Evolutionary conservation across 2,329 filamentous ascomycete genomes (phyloP).

Genomic region (Apiospora rasikravindrae): DNA sequence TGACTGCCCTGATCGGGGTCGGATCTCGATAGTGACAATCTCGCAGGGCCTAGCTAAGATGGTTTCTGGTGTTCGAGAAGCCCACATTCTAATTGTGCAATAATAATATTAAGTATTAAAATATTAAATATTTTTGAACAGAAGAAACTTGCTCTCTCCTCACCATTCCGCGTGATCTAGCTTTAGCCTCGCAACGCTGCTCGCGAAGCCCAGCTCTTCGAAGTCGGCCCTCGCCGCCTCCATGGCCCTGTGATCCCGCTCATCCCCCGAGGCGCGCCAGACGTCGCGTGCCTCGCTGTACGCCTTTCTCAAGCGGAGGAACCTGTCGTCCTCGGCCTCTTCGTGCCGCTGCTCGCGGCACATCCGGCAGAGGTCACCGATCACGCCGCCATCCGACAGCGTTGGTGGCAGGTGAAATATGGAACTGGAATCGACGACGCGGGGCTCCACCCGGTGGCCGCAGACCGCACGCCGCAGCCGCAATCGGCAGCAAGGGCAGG

Average conservation of each 20-base stretch:
- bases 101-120: background rate
- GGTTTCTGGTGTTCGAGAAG: background rate
- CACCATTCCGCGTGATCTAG: background rate
- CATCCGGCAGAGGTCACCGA: background rate
- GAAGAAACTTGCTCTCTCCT: background rate
- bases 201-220: background rate
- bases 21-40: too few species aligned
- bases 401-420: constrained; percentile 11
- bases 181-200: constrained; percentile 5
- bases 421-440: constrained; percentile 10
- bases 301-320: background rate
- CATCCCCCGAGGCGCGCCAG: background rate
- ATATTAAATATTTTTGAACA: background rate
- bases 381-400: constrained; percentile 8
- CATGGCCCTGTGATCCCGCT: background rate
- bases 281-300: background rate
- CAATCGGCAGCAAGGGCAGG: constrained; percentile 9
- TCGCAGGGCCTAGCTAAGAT: background rate
- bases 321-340: background rate
- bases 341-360: constrained; percentile 15
- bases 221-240: constrained; percentile 11
- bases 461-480: background rate
- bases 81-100: background rate
- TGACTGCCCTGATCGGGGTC: too few species aligned
- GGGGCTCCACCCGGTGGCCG: constrained; percentile 8